A percentile compares a stretch with the other conserved stretches of the same genome.
phyloP scores from a whole-genome alignment of 2,329 filamentous ascomycete species.

The Colletotrichum liaoningense region DNA sequence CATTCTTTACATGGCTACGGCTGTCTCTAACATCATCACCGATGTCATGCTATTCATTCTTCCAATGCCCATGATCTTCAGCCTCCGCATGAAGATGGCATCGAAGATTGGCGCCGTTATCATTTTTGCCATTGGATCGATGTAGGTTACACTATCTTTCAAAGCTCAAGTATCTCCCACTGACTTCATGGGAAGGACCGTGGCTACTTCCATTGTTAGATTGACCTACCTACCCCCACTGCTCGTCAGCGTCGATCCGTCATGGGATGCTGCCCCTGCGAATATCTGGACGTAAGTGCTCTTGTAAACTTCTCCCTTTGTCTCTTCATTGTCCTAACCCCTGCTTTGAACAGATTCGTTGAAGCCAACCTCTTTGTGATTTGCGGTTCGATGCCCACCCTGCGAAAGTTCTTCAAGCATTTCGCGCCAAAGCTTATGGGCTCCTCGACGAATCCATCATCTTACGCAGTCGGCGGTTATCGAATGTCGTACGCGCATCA shows the following conservation, averaged over 20 bases:
- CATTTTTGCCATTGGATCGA: conserved; percentile 57
- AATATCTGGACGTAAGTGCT: conserved; percentile 31
- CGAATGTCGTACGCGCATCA: background rate
- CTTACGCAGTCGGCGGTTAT: background rate
- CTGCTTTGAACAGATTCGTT: conserved; percentile 41
- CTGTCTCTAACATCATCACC: conserved; percentile 59
- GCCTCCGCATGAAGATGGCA: conserved; percentile 54
- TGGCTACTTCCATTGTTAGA: conserved; percentile 27
- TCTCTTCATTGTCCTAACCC: background rate
- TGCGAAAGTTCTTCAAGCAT: conserved; percentile 52
- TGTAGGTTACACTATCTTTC: conserved; percentile 34
- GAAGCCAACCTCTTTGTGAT: conserved; percentile 54
- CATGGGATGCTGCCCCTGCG: conserved; percentile 32
- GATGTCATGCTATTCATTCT: conserved; percentile 59
- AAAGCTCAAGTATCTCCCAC: background rate
- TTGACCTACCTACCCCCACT: conserved; percentile 20
- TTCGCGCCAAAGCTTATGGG: conserved; percentile 48
- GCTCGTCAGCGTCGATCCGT: conserved; percentile 13
- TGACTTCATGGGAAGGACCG: conserved; percentile 4
- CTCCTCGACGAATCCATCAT: conserved; percentile 2
- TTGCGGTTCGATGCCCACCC: conserved; percentile 52
- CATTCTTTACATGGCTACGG: conserved; percentile 61
- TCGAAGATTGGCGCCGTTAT: conserved; percentile 58
- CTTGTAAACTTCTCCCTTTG: background rate
- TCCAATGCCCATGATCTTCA: conserved; percentile 58